These are phyloP conservation scores for Isochrysis galbana DNA, from an alignment of 78 protist genomes.

Conservation along the genomic window DNA sequence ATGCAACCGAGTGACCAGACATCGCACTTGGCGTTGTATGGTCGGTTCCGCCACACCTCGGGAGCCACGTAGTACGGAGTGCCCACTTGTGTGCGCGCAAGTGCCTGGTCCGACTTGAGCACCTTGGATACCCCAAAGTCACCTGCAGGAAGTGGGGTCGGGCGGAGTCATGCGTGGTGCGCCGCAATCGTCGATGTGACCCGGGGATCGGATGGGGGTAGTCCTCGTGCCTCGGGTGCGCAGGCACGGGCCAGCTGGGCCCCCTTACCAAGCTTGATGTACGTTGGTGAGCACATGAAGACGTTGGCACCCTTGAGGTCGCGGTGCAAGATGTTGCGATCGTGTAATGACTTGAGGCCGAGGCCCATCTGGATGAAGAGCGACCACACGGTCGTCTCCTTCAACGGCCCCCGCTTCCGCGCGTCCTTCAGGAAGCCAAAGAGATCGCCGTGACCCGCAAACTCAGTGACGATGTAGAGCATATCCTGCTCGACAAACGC, in stretches of 20 bases:
- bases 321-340: constrained; percentile 50
- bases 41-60: neutral
- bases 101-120: neutral
- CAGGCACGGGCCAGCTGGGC: too few relatives aligned
- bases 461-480: constrained; percentile 52
- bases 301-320: constrained; percentile 66
- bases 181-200: too few relatives aligned
- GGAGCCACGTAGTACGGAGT: constrained; percentile 30
- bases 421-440: neutral
- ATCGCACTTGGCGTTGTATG: constrained; percentile 41
- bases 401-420: neutral
- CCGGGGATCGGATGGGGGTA: too few relatives aligned
- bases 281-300: constrained; percentile 10
- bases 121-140: constrained; percentile 43
- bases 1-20: constrained; percentile 57
- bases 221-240: too few relatives aligned
- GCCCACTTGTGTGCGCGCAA: constrained; percentile 21
- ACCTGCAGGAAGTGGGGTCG: too few relatives aligned
- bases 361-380: constrained; percentile 34
- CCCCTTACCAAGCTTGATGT: constrained; percentile 25
- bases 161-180: too few relatives aligned
- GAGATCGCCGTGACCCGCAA: constrained; percentile 57
- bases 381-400: neutral
- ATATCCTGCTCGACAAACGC: neutral
- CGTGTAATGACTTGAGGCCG: constrained; percentile 51